Conservation (phyloP, 352 stramenopile species). For the Phytophthora pluvialis region DNA sequence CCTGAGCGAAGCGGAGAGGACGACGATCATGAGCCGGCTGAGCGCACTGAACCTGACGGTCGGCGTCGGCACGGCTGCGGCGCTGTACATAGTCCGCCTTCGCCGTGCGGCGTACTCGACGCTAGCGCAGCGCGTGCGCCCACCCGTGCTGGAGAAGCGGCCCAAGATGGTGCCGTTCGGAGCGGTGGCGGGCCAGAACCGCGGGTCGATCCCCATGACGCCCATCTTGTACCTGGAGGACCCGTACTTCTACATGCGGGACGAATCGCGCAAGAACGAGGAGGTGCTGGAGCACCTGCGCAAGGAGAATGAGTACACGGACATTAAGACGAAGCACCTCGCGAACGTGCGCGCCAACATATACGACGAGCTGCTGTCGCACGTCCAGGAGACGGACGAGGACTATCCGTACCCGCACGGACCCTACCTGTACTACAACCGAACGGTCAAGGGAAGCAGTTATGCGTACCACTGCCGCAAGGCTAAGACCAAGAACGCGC, state of each 20-base stretch:
- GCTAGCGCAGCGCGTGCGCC: slow-evolving; percentile 45
- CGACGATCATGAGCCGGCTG: slow-evolving; percentile 55
- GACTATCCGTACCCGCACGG: slow-evolving; percentile 86
- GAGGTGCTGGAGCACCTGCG: slow-evolving; percentile 93
- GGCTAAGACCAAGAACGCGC: slow-evolving; percentile 59
- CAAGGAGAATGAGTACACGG: slow-evolving; percentile 94
- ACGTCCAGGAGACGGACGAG: slow-evolving; percentile 91
- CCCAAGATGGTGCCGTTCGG: slow-evolving; percentile 88
- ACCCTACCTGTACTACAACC: slow-evolving; percentile 88
- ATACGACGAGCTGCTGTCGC: slow-evolving; percentile 94
- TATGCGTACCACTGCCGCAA: slow-evolving; percentile 86
- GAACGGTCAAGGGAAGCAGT: slow-evolving; percentile 87
- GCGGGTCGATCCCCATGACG: slow-evolving; percentile 88
- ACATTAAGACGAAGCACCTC: slow-evolving; percentile 89
- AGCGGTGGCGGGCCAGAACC: slow-evolving; percentile 79
- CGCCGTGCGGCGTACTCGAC: slow-evolving; percentile 70
- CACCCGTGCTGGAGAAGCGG: slow-evolving; percentile 72
- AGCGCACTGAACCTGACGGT: slow-evolving; percentile 61
- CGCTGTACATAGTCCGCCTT: slow-evolving; percentile 62
- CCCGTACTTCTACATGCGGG: slow-evolving; percentile 96
- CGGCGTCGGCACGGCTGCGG: slow-evolving; percentile 57
- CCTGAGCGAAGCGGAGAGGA: background rate
- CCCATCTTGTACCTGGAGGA: slow-evolving; percentile 91
- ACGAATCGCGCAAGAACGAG: slow-evolving; percentile 92
- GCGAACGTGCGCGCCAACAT: slow-evolving; percentile 80